Base-by-base conservation (phyloP, 306 rosid genomes). In the Vigna angularis region DNA sequence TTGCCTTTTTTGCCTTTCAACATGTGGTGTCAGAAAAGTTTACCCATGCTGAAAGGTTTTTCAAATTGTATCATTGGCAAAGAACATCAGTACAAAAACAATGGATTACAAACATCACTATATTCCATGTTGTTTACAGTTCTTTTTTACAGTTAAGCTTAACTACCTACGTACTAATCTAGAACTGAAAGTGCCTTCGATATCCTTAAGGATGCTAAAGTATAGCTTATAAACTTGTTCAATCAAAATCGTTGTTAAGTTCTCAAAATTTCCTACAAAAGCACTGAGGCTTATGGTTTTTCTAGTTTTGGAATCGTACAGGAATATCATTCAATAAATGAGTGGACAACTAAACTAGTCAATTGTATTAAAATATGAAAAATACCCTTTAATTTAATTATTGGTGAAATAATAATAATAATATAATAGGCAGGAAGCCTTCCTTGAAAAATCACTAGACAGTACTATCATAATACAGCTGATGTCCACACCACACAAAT, bases 1-100 rank as follows among this genome's bases (percentile, higher is more conserved):
- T 52, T 51, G 20, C 16, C 22, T 51, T 51, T 51, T 64, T 66
- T 12, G 11, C 72, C 72, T 66, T 66, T 66, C 72, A 12, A 20
- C 53, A 6, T 20, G 68, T 32, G 53, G 72, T 44, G 52, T 66
- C 36, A 18, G 53, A 66, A 66, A 66, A 44, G 36, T 66, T 44
- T 18, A 12, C 72, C 53, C 53, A 3, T 44, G 53, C 12, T 10
- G 52, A 66, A 44, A 66, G 72, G 53, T 66, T 66, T 34, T 7
- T 11, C 12, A 11, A 7, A 32, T 28, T 42, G 66, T 76, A 52
- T 66, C 67, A 40, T 40, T 42, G 47, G 16, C 62, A 30, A 53
- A 30, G 34, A 59, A 32, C 12, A 30, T 49, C 70, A 57, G 6
- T 45, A 28, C 50, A 70, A 66, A 61, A 51, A 13, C 14, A 22